A percentile compares a stretch with the other conserved stretches of the same genome.
Evolutionary conservation across 2,329 filamentous ascomycete genomes (phyloP).

Genomic region (Penicillium sp.): DNA sequence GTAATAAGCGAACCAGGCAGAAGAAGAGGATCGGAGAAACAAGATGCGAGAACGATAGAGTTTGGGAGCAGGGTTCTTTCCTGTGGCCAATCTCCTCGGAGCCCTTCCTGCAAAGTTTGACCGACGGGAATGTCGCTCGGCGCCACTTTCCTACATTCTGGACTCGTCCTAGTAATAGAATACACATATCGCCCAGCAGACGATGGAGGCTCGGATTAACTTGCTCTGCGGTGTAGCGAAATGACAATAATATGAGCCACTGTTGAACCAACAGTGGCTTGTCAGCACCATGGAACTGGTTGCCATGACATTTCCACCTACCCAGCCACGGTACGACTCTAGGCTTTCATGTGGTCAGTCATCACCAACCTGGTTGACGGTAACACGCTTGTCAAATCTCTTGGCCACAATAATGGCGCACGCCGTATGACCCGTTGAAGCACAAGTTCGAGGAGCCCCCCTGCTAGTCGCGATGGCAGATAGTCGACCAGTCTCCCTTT

Average conservation of each 20-base stretch:
- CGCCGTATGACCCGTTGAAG: constrained; percentile 7
- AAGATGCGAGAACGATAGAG: constrained; percentile 10
- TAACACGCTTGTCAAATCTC: constrained; percentile 14
- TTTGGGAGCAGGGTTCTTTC: constrained; percentile 3
- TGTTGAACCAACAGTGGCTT: constrained; percentile 5
- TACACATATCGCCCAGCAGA: constrained; percentile 7
- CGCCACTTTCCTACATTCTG: constrained; percentile 20
- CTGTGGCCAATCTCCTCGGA: constrained; percentile 13
- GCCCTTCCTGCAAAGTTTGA: constrained; percentile 16
- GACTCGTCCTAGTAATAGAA: constrained; percentile 1
- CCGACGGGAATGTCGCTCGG: constrained; percentile 18
- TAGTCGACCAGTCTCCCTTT: neutral
- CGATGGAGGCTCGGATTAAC: constrained; percentile 9
- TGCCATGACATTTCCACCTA: constrained; percentile 8
- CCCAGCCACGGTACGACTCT: constrained; percentile 5
- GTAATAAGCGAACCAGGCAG: constrained; percentile 3
- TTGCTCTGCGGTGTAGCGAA: constrained; percentile 19
- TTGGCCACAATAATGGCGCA: constrained; percentile 1
- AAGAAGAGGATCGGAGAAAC: constrained; percentile 1
- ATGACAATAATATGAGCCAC: constrained; percentile 1
- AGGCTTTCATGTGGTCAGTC: constrained; percentile 9
- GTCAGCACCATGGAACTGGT: constrained; percentile 8
- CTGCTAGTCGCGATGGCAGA: constrained; percentile 1
- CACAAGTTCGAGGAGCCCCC: constrained; percentile 1
- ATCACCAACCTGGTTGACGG: constrained; percentile 1